These are phyloP conservation scores for Coniochaeta hoffmannii DNA, from an alignment of 2,329 filamentous ascomycete species.

Conservation along the genomic window DNA sequence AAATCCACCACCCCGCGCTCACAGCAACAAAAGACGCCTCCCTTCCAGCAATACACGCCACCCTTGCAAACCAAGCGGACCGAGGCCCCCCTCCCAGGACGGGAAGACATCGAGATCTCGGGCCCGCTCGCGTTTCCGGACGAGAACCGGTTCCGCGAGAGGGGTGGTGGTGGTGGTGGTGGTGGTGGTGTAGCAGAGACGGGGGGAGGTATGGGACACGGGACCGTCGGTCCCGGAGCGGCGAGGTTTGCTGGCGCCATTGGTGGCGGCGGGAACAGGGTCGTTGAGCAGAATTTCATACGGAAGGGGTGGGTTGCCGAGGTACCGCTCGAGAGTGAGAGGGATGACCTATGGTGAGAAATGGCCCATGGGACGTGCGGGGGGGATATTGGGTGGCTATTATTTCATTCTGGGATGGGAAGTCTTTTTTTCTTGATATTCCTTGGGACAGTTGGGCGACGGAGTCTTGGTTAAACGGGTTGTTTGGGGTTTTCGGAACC, in stretches of 20 bases:
- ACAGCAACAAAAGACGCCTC: not conserved
- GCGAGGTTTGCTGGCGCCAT: not conserved
- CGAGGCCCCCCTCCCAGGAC: conserved; percentile 9
- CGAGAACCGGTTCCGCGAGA: not conserved
- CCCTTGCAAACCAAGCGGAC: too few relatives aligned
- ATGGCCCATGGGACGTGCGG: not conserved
- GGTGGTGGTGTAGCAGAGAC: too few relatives aligned
- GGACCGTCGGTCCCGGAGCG: not conserved
- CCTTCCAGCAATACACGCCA: not conserved
- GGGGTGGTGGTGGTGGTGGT: not conserved
- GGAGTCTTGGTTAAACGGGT: not conserved
- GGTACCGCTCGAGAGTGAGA: not conserved
- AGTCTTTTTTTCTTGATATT: not conserved
- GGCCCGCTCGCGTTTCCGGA: not conserved
- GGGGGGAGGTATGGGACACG: not conserved
- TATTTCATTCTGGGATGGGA: not conserved
- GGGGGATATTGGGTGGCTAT: not conserved
- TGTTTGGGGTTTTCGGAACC: not conserved
- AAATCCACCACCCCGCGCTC: not conserved
- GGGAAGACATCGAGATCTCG: conserved; percentile 5
- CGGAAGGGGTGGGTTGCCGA: not conserved
- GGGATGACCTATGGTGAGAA: not conserved
- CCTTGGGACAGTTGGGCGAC: too few relatives aligned
- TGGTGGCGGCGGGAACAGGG: not conserved
- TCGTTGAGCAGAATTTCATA: conserved; percentile 1